These are phyloP conservation scores for Bombardia bombarda DNA, from an alignment of 495 filamentous ascomycete genomes.

Conservation along the genomic window DNA sequence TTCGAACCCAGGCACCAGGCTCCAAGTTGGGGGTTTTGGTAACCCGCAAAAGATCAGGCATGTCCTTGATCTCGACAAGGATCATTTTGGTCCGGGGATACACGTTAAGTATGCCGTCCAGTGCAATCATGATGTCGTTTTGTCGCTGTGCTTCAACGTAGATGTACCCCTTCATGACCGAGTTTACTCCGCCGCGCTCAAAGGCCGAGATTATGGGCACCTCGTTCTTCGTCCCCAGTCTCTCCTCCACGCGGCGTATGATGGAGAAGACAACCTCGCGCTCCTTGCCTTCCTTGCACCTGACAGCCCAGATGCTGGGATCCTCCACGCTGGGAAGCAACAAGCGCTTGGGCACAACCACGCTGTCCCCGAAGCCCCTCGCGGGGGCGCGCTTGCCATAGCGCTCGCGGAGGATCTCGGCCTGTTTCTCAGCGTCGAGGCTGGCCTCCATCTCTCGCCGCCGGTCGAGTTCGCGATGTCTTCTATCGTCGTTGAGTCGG, in stretches of 20 bases:
- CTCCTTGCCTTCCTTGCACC: constrained; percentile 92
- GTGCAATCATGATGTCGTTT: constrained; percentile 70
- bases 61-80: constrained; percentile 91
- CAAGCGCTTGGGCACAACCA: constrained; percentile 75
- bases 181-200: constrained; percentile 65
- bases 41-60: constrained; percentile 90
- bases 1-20: constrained; percentile 84
- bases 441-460: constrained; percentile 75
- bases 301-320: constrained; percentile 90
- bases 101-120: constrained; percentile 68
- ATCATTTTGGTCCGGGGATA: constrained; percentile 78
- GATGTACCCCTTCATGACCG: constrained; percentile 81
- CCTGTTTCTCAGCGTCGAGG: constrained; percentile 89
- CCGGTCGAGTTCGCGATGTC: constrained; percentile 90
- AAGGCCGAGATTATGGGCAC: constrained; percentile 81
- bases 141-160: constrained; percentile 88
- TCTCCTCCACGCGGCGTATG: constrained; percentile 78
- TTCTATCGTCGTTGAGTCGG: constrained; percentile 78
- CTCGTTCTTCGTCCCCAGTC: constrained; percentile 62
- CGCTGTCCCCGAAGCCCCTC: constrained; percentile 45
- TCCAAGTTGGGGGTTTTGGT: constrained; percentile 78
- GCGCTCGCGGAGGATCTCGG: constrained; percentile 72
- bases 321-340: constrained; percentile 92
- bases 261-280: constrained; percentile 79
- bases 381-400: constrained; percentile 54